Evolutionary conservation across 805 yeast genomes (phyloP), one percentile per base, ranked within the genome.

Genomic region (Starmerella asiatica): DNA sequence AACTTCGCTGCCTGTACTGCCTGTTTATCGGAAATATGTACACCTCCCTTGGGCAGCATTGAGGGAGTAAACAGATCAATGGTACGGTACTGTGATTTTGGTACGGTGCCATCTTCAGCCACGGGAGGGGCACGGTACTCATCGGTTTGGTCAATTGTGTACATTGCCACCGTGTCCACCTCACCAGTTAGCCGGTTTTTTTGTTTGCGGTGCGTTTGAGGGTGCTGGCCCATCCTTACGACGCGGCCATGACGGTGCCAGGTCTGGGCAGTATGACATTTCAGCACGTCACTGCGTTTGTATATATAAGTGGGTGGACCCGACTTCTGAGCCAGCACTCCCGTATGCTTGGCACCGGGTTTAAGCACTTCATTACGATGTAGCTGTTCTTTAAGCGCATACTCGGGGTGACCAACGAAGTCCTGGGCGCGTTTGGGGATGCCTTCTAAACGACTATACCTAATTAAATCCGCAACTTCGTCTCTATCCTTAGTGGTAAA

Each of bases 201-300:
- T 9, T 32, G 39, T 8, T 49, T 53, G 31, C 63, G 62, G 43
- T 57, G 62, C 21, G 59, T 73, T 49, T 76, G 53, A 0, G 91
- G 79, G 46, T 74, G 73, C 28, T 66, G 75, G 0, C 93, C 94
- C 0, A 74, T 56, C 51, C 75, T 81, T 28, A 91, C 57, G 0
- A 75, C 67, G 17, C 95, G 61, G 0, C 98, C 98, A 32, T 69
- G 62, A 59, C 79, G 69, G 53, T 77, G 82, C 97, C 97, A 91
- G 1, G 80, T 84, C 50, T 74, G 76, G 0, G 94, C 81, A 0
- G 93, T 75, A 42, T 75, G 65, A 17, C 86, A 69, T 2, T 52
- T 53, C 35, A 72, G 66, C 2, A 91, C 83, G 50, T 77, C 75
- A 1, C 68, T 57, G 18, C 94, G 62, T 34, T 71, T 73, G 52